phyloP scores from a whole-genome alignment of 2,329 filamentous ascomycete genomes.

The Ophiocordyceps camponoti-saundersi region DNA sequence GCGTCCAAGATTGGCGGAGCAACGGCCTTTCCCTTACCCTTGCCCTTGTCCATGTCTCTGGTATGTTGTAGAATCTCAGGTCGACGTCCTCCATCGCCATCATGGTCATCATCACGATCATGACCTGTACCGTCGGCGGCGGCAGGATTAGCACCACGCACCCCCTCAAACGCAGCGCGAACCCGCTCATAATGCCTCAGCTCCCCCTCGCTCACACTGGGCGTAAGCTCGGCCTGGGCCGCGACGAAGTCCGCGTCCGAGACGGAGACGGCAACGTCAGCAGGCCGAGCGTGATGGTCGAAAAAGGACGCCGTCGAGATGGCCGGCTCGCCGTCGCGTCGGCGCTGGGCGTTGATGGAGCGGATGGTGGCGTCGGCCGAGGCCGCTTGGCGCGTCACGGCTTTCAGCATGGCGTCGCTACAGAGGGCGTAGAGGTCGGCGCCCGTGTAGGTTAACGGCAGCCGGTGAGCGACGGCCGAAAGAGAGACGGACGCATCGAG shows the following conservation, averaged over 20 bases:
- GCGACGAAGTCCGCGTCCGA: constrained; percentile 74
- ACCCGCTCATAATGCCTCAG: constrained; percentile 81
- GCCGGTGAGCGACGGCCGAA: constrained; percentile 49
- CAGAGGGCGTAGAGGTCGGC: constrained; percentile 95
- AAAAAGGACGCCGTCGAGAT: constrained; percentile 90
- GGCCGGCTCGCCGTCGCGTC: constrained; percentile 15
- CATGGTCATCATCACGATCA: background rate
- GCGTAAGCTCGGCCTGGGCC: constrained; percentile 75
- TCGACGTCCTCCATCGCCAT: too few species aligned
- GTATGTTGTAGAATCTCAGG: constrained; percentile 6
- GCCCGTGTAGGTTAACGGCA: constrained; percentile 94
- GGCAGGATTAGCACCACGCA: constrained; percentile 6
- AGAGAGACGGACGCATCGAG: constrained; percentile 68
- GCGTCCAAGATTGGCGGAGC: constrained; percentile 10
- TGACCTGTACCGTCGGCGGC: constrained; percentile 10
- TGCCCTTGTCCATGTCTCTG: constrained; percentile 18
- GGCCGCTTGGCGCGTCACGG: constrained; percentile 77
- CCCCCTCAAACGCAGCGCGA: constrained; percentile 63
- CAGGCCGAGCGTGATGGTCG: constrained; percentile 70
- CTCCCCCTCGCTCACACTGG: constrained; percentile 83
- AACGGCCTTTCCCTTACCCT: constrained; percentile 17
- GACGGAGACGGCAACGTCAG: constrained; percentile 77
- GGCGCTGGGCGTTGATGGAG: constrained; percentile 38
- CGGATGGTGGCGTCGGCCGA: constrained; percentile 72
- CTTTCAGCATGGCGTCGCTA: constrained; percentile 97